phyloP scores from a whole-genome alignment of 139 green algal genomes.

The Picochlorum sp. region DNA sequence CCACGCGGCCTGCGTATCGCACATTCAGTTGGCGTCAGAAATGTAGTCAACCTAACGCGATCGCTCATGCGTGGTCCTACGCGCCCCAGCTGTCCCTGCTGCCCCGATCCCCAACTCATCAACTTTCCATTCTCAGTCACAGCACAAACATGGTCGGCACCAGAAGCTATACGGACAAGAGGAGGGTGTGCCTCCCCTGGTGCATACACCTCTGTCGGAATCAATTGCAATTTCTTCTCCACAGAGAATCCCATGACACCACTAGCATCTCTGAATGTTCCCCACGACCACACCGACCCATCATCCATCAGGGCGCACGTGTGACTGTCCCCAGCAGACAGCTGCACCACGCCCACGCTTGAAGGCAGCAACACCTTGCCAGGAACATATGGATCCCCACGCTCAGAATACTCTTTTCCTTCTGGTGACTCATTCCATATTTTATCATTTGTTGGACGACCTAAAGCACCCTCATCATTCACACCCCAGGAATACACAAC shows the following conservation, averaged over 20 bases:
- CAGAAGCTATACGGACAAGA: conserved; percentile 51
- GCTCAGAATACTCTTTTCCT: conserved; percentile 4
- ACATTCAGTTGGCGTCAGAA: conserved; percentile 41
- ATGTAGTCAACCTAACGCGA: conserved; percentile 20
- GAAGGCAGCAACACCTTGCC: conserved; percentile 35
- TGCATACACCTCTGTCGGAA: conserved; percentile 34
- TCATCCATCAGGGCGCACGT: conserved; percentile 55
- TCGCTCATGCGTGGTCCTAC: conserved; percentile 33
- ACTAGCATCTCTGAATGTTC: conserved; percentile 66
- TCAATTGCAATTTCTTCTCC: conserved; percentile 24
- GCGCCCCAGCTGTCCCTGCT: conserved; percentile 75
- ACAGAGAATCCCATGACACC: conserved; percentile 61
- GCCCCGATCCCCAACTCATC: conserved; percentile 70
- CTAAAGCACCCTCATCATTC: conserved; percentile 87
- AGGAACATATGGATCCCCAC: conserved; percentile 37
- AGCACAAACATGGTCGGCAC: conserved; percentile 58
- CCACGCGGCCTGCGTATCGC: conserved; percentile 6
- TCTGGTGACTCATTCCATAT: conserved; percentile 35
- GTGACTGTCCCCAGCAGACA: conserved; percentile 73
- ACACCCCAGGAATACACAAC: conserved; percentile 72
- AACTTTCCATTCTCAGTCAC: conserved; percentile 49
- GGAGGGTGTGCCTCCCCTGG: conserved; percentile 26
- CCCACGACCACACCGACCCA: conserved; percentile 75
- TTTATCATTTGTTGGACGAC: conserved; percentile 47
- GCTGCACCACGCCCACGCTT: conserved; percentile 38